Percentiles rank a stretch among this genome's conserved stretches.
Conservation (phyloP, 306 rosid species). For the Lablab purpureus region DNA sequence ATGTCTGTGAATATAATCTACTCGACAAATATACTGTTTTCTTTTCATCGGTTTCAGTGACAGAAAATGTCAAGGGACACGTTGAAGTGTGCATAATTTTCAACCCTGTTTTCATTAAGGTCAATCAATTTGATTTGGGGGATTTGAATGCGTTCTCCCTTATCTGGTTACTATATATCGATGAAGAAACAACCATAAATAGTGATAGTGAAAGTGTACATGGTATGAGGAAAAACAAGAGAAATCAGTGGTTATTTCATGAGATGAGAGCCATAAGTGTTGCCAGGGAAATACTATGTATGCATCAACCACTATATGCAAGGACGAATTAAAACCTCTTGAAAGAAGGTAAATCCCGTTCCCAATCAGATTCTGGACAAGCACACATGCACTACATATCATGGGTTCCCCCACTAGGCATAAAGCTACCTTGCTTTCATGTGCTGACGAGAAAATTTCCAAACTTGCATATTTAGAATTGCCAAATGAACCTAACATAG, state of each 20-base stretch:
- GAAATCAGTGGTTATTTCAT: neutral
- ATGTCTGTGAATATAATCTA: too few relatives aligned
- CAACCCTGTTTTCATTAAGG: neutral
- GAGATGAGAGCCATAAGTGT: neutral
- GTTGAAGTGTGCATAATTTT: neutral
- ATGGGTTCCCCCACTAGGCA: neutral
- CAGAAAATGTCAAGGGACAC: neutral
- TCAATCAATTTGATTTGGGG: neutral
- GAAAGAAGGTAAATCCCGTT: neutral
- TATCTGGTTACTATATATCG: neutral
- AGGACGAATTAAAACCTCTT: neutral
- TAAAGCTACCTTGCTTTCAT: neutral
- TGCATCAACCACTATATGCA: neutral
- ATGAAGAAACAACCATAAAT: neutral
- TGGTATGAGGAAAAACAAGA: neutral
- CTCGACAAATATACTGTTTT: neutral
- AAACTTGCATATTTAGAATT: neutral
- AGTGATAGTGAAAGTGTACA: neutral
- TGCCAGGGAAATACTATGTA: neutral
- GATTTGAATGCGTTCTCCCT: slow-evolving; percentile 18
- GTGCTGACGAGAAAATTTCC: neutral
- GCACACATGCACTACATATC: neutral
- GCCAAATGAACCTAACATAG: neutral
- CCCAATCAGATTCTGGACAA: neutral
- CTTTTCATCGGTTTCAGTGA: neutral